Percentiles rank a stretch among this genome's conserved stretches.
Evolutionary conservation across 495 filamentous ascomycete species (phyloP).

Genomic region (Aspergillus egyptiacus): DNA sequence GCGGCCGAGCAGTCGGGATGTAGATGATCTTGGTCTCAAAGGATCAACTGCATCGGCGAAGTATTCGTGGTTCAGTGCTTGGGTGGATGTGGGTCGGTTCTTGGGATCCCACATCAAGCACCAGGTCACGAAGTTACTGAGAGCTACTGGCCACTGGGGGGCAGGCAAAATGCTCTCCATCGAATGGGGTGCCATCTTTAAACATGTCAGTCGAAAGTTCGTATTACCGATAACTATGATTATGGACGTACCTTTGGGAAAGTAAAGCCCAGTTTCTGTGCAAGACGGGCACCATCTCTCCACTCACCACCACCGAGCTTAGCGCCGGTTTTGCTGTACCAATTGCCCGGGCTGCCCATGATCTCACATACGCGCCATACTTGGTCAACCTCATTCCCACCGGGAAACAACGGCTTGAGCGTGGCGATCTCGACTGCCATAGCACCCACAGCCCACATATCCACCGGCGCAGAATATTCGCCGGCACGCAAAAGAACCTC

Average conservation of each 20-base stretch:
- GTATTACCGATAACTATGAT: no score
- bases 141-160: slow-evolving; percentile 84
- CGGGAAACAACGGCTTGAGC: slow-evolving; percentile 93
- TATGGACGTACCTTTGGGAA: slow-evolving; percentile 69
- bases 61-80: slow-evolving; percentile 90
- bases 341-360: slow-evolving; percentile 98
- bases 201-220: slow-evolving; percentile 14
- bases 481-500: slow-evolving; percentile 93
- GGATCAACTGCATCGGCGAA: slow-evolving; percentile 96
- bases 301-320: slow-evolving; percentile 96
- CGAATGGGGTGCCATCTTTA: slow-evolving; percentile 89
- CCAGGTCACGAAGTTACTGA: slow-evolving; percentile 94
- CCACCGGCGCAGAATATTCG: slow-evolving; percentile 95
- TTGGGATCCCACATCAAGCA: slow-evolving; percentile 99
- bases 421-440: slow-evolving; percentile 99
- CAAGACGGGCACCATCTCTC: slow-evolving; percentile 88
- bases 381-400: slow-evolving; percentile 97
- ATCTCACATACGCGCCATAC: slow-evolving; percentile 99
- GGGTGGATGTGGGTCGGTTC: slow-evolving; percentile 84
- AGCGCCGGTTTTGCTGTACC: slow-evolving; percentile 84
- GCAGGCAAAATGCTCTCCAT: slow-evolving; percentile 90
- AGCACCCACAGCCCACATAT: slow-evolving; percentile 98
- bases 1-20: slow-evolving; percentile 73
- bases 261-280: slow-evolving; percentile 93
- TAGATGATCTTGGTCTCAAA: slow-evolving; percentile 81